Evolutionary conservation across 2,329 filamentous ascomycete species (phyloP), one percentile per base, ranked within the genome.

Genomic region (Paraphaeosphaeria minitans): DNA sequence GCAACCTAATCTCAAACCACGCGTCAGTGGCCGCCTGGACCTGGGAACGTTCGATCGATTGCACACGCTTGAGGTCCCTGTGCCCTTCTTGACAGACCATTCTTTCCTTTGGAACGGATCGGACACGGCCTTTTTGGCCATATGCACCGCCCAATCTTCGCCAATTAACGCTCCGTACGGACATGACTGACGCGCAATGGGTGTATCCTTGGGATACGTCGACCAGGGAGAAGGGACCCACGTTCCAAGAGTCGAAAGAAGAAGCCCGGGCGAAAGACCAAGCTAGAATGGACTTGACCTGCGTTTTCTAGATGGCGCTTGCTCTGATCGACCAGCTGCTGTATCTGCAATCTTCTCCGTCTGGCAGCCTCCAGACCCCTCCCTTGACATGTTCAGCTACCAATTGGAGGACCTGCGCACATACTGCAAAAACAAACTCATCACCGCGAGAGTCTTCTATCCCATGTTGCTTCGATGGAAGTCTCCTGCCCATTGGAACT

Each of bases 221-320:
- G 0, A 62, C 66, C 50, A 43, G 22, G 16, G 37, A 14, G 9
- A 43, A n/a, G 8, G 48, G 48, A 5, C 50, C 39, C 16, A 45
- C 6, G 48, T 72, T 16, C 47, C 63, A 2, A 50, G 51, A 53
- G n/a, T 53, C 41, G 13, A 53, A 45, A 31, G 19, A 43, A 24
- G 39, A 53, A 9, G 57, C 60, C 12, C 58, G 56, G 22, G 12
- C 52, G 0, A 45, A n/a, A 37, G 59, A 60, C 46, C 63, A 59
- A 5, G 70, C 68, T 14, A 61, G 67, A 19, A 74, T 71, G 68
- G 69, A 74, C 43, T 49, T 69, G 4, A 66, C 66, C 1, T 69
- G 67, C 39, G 64, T 66, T 33, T 70, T 66, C 22, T 62, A 69
- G 35, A 59, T 65, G 5, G 62, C 60, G 3, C 59, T 69, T 14